Base-by-base conservation (phyloP, 2,329 filamentous ascomycete species). In the Exophiala viscosa region DNA sequence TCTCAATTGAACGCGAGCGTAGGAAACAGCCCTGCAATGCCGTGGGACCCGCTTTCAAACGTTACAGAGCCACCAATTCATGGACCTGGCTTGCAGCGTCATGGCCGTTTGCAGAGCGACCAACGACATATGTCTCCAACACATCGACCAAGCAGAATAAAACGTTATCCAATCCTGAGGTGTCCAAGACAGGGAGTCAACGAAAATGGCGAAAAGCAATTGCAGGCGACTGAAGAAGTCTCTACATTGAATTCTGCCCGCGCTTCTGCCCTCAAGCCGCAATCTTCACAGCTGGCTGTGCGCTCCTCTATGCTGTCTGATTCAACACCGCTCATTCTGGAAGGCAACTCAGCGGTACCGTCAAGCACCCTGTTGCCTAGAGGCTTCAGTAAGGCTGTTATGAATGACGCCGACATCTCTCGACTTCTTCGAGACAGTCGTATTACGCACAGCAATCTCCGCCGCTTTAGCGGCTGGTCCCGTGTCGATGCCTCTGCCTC, bases 11-110 rank as follows among this genome's bases (percentile, higher is more conserved):
- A 13, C 13, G 4, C 35, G 31, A 47, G 18, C 18, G 35, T 17
- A 33, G 45, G 44, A 43, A 45, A 42, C 15, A 56, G 20, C 40
- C 56, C 56, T 17, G 38, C 40, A 35, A 48, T 53, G 34, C 56
- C 56, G 10, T 56, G 56, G 53, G 56, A 56, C 45, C 56, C 53
- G 46, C 43, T 57, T 8, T 34, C 44, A 15, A 41, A 39, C 39
- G n/a, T 15, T 13, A 31, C 32, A 15, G 31, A 48, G 14, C 44
- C 5, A 23, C 47, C 35, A 33, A 15, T 10, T 35, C 17, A 41
- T 3, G 11, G 10, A 36, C 34, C 34, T 42, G 40, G 40, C n/a
- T 14, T 42, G 8, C 13, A 28, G 17, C 40, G 40, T 3, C n/a
- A 28, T 10, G 28, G 9, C 3, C 40, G 13, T 42, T 42, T 18